These are phyloP conservation scores for Mrakia blollopis DNA, from an alignment of 768 basidiomycete genomes.

Conservation along the genomic window DNA sequence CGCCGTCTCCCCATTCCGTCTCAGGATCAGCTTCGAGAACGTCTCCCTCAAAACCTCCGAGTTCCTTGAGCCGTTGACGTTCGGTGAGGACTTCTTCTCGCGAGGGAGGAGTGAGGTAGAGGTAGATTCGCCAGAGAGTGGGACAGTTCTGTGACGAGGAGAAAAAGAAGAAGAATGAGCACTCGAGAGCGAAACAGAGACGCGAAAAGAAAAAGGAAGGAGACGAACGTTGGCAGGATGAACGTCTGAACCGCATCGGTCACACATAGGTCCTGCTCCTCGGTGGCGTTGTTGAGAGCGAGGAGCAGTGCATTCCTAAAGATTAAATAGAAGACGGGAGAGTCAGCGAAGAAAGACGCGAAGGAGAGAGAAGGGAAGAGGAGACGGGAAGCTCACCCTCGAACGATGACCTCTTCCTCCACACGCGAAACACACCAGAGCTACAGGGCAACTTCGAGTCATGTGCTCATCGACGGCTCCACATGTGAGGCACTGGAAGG, in stretches of 20 bases:
- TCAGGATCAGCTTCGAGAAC: slow-evolving; percentile 22
- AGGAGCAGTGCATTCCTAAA: slow-evolving; percentile 29
- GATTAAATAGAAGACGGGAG: background rate
- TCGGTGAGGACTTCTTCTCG: slow-evolving; percentile 21
- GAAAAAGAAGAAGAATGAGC: background rate
- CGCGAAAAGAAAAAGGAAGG: background rate
- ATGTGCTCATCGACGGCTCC: slow-evolving; percentile 28
- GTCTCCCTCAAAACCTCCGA: slow-evolving; percentile 32
- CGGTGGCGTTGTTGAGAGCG: slow-evolving; percentile 23
- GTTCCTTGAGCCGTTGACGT: slow-evolving; percentile 12
- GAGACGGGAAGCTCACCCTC: slow-evolving; percentile 10
- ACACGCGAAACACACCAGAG: slow-evolving; percentile 31
- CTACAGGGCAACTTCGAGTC: slow-evolving; percentile 32
- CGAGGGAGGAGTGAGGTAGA: slow-evolving; percentile 21
- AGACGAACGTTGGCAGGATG: slow-evolving; percentile 30
- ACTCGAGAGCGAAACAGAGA: background rate
- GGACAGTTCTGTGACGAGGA: slow-evolving; percentile 27
- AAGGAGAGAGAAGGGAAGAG: no score
- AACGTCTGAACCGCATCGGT: slow-evolving; percentile 30
- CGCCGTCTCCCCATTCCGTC: slow-evolving; percentile 16
- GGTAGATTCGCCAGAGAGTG: slow-evolving; percentile 33
- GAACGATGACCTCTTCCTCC: slow-evolving; percentile 32
- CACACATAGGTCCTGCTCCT: slow-evolving; percentile 28
- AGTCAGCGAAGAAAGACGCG: background rate
- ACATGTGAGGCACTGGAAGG: slow-evolving; percentile 31